Evolutionary conservation across 1,284 basidiomycete genomes (phyloP), one percentile per base, ranked within the genome.

Genomic region (Trametes sp.): DNA sequence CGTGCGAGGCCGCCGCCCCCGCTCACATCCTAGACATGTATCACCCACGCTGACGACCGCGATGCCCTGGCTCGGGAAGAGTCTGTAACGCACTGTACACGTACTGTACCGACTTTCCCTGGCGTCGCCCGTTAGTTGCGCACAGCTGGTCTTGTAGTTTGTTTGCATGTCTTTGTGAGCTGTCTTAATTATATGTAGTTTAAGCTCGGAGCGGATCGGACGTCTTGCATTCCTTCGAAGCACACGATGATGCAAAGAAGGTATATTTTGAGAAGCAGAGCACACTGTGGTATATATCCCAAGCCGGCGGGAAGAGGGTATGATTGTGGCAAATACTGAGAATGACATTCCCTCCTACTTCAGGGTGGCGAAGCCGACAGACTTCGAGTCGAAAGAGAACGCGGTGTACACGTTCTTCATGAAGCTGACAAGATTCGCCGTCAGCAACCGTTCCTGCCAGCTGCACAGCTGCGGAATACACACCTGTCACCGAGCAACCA

Each of bases 401-500:
- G 59, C 68, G 7, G 63, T 64, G 63, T 73, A 73, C n/a, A 72
- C 67, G 53, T 73, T 74, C 59, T 69, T 67, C 58, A 73, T 70
- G 66, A 70, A 73, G 59, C 69, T 72, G 35, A 3, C 14, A 19
- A 19, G 14, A n/a, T 4, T 4, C 31, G 31, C 6, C 4, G 63
- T 55, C 26, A 33, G 42, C 10, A 45, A 10, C 21, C 19, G 28
- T 48, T 13, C n/a, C n/a, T n/a, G n/a, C n/a, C n/a, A n/a, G n/a
- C 45, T 19, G 13, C 26, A 24, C 4, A 5, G 26, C 14, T 28
- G 26, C 9, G 26, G 46, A 13, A 11, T n/a, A 23, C 62, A 29
- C n/a, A 70, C 63, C 69, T 70, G 51, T 75, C 72, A 13, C 74
- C 73, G 33, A 74, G 56, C 38, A 74, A 59, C 73, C 74, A 74